Evolutionary conservation across 768 basidiomycete species (phyloP).

Genomic region (Suillus cothurnatus): DNA sequence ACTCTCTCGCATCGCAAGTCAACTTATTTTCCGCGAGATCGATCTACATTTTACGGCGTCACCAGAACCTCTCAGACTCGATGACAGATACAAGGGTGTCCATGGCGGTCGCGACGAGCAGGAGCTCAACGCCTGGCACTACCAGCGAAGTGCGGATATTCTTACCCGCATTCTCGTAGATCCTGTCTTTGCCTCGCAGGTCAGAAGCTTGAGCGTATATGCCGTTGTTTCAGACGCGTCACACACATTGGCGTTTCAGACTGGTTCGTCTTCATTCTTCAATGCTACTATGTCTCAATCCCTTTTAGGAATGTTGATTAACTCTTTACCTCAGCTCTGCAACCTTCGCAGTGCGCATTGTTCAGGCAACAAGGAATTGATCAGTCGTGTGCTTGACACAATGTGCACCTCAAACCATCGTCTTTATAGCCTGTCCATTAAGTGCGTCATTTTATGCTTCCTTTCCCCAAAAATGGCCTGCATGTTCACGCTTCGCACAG

Average conservation of each 20-base stretch:
- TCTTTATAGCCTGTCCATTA: conserved; percentile 57
- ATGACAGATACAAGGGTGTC: conserved; percentile 1
- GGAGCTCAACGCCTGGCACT: conserved; percentile 47
- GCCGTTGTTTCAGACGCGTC: conserved; percentile 51
- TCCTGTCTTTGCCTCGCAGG: conserved; percentile 54
- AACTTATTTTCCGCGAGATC: conserved; percentile 60
- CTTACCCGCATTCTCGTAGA: conserved; percentile 68
- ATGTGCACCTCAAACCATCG: conserved; percentile 54
- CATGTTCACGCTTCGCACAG: conserved; percentile 13
- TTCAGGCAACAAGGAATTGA: conserved; percentile 55
- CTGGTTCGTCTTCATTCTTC: conserved; percentile 41
- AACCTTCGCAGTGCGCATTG: conserved; percentile 65
- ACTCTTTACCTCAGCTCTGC: conserved; percentile 62
- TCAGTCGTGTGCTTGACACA: conserved; percentile 52
- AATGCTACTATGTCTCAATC: background rate
- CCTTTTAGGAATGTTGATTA: conserved; percentile 62
- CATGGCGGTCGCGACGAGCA: conserved; percentile 19
- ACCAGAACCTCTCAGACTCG: conserved; percentile 26
- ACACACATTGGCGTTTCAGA: conserved; percentile 62
- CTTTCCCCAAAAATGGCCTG: background rate
- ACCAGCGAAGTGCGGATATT: conserved; percentile 70
- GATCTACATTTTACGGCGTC: conserved; percentile 59
- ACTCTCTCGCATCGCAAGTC: conserved; percentile 68
- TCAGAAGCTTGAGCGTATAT: conserved; percentile 61
- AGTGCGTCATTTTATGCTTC: conserved; percentile 36